Percentiles rank a stretch among this genome's conserved stretches.
phyloP scores from a whole-genome alignment of 805 yeast species.

The Hanseniaspora guilliermondii region DNA sequence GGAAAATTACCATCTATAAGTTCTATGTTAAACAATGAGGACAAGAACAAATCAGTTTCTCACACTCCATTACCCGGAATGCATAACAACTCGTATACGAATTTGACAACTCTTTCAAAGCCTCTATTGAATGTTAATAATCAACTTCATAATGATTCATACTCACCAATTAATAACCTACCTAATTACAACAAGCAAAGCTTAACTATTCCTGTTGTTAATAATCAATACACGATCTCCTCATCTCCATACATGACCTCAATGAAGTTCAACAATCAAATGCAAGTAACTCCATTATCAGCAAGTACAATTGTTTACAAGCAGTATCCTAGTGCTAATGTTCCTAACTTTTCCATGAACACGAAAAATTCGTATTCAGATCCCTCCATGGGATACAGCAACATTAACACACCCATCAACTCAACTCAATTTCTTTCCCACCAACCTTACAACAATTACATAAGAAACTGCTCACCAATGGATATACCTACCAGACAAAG shows the following conservation, averaged over 20 bases:
- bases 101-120: neutral
- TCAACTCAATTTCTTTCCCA: neutral
- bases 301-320: slow-evolving; percentile 1
- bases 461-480: neutral
- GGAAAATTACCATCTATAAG: slow-evolving; percentile 6
- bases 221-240: neutral
- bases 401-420: slow-evolving; percentile 1
- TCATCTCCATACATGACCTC: neutral
- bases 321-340: neutral
- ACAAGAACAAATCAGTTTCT: neutral
- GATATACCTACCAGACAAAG: neutral
- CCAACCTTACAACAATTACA: neutral
- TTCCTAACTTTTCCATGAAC: neutral
- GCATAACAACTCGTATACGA: neutral
- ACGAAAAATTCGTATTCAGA: neutral
- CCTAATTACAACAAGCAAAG: neutral
- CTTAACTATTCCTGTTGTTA: neutral
- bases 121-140: neutral
- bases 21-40: neutral
- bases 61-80: slow-evolving; percentile 3
- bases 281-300: slow-evolving; percentile 4
- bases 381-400: neutral
- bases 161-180: neutral
- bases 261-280: neutral
- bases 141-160: neutral